Evolutionary conservation across 495 filamentous ascomycete species (phyloP).

Genomic region (Penicillium bovifimosum): DNA sequence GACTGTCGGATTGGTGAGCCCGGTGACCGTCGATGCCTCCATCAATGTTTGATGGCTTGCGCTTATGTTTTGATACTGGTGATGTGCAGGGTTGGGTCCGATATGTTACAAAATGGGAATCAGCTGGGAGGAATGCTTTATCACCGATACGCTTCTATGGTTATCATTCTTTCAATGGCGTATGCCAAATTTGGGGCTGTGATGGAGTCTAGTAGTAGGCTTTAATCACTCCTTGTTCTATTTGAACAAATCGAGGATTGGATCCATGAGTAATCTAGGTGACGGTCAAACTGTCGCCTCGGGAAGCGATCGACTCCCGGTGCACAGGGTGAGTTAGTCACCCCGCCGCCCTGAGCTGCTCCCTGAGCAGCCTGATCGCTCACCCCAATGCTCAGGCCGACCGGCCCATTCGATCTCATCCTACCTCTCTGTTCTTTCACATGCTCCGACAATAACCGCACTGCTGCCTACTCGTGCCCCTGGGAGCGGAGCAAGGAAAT

Average conservation of each 20-base stretch:
- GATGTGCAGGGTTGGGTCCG: too few species aligned
- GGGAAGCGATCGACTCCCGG: neutral
- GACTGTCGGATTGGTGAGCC: too few species aligned
- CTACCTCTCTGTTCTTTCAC: neutral
- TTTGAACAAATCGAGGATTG: too few species aligned
- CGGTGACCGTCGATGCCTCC: neutral
- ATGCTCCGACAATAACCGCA: conserved; percentile 3
- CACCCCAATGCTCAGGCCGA: conserved; percentile 9
- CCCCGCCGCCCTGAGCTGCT: neutral
- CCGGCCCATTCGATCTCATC: conserved; percentile 2
- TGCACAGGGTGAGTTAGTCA: neutral
- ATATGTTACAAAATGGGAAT: too few species aligned
- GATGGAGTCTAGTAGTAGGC: neutral
- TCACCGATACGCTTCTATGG: neutral
- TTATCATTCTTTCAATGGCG: neutral
- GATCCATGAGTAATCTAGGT: too few species aligned
- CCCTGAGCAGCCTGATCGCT: too few species aligned
- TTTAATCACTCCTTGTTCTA: too few species aligned
- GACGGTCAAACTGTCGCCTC: neutral
- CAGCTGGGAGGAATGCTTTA: neutral
- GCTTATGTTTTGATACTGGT: too few species aligned
- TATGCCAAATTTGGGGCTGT: neutral
- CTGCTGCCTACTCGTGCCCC: conserved; percentile 5
- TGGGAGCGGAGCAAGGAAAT: conserved; percentile 1
- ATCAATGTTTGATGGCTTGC: neutral